phyloP scores from a whole-genome alignment of 768 basidiomycete species.

The Crepidotus variabilis region DNA sequence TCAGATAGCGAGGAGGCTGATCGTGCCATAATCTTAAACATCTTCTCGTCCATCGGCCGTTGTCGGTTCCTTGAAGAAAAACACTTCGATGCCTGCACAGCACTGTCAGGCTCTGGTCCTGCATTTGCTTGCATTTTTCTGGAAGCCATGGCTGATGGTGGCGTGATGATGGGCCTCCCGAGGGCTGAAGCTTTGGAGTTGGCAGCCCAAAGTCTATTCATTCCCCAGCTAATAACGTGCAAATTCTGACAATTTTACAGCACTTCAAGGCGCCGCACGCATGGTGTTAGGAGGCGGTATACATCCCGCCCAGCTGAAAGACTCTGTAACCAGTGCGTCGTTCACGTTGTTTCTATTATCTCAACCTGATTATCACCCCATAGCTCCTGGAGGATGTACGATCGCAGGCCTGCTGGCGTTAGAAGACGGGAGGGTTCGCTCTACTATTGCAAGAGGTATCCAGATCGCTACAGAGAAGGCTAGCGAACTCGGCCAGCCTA shows the following conservation, averaged over 20 bases:
- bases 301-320: conserved; percentile 96
- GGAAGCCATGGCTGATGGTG: conserved; percentile 98
- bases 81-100: conserved; percentile 98
- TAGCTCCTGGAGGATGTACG: conserved; percentile 97
- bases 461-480: conserved; percentile 92
- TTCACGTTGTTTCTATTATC: not conserved
- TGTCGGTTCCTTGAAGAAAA: conserved; percentile 97
- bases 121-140: conserved; percentile 96
- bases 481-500: conserved; percentile 75
- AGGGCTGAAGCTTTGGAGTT: conserved; percentile 91
- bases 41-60: conserved; percentile 95
- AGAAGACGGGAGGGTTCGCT: conserved; percentile 91
- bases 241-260: conserved; percentile 36
- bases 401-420: conserved; percentile 95
- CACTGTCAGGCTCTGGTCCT: conserved; percentile 92
- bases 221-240: not conserved
- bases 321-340: conserved; percentile 89
- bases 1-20: conserved; percentile 54
- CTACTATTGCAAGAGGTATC: conserved; percentile 92
- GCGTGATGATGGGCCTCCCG: conserved; percentile 99
- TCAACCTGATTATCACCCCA: not conserved
- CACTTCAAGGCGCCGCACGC: conserved; percentile 92
- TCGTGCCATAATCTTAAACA: conserved; percentile 75
- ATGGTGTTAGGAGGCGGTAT: conserved; percentile 89
- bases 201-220: conserved; percentile 83